Evolutionary conservation across 2,329 filamentous ascomycete genomes (phyloP), one percentile per base, ranked within the genome.

Genomic region (Dendrostoma leiphaemia): DNA sequence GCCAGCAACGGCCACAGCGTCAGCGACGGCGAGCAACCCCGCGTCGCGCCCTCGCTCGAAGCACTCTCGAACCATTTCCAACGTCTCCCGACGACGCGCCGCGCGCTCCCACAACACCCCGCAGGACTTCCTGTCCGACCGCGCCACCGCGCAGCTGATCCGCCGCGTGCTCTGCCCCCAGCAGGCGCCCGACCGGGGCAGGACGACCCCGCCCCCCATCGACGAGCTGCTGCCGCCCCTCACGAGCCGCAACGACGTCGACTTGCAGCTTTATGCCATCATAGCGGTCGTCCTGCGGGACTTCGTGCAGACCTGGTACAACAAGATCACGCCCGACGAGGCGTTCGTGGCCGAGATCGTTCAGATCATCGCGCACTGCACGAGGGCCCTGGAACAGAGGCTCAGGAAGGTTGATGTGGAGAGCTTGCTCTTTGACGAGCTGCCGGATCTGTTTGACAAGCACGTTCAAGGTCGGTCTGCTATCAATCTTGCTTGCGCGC

Each of bases 241-340:
- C 65, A 97, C 93, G 46, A 96, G 91, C 74, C 91, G 91, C 48
- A 96, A 96, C 69, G 91, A 95, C 63, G 84, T 97, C 56, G 94
- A 99, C 70, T 75, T 95, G 53, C 89, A 99, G 72, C 81, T 99
- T 4, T 99, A 97, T 68, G 93, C 90, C 26, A 82, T 97, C 57
- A 85, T 99, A 57, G 89, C 94, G 49, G 88, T 97, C 56, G 85
- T 97, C 58, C 79, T 97, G 63, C 86, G 89, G 65, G 91, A 97
- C 60, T 96, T 91, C 68, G 89, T 99, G 34, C 87, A 94, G 69
- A 85, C 84, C 29, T 99, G 94, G 94, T 99, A 99, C 75, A 80
- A 79, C 60, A 93, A 88, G 69, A 94, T 99, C 69, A 97, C 93
- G 1, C 84, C 91, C 3, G 93, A 99, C 71, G 89, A 92, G 67